Evolutionary conservation across 495 filamentous ascomycete genomes (phyloP).

Genomic region (Friedmanniomyces endolithicus): DNA sequence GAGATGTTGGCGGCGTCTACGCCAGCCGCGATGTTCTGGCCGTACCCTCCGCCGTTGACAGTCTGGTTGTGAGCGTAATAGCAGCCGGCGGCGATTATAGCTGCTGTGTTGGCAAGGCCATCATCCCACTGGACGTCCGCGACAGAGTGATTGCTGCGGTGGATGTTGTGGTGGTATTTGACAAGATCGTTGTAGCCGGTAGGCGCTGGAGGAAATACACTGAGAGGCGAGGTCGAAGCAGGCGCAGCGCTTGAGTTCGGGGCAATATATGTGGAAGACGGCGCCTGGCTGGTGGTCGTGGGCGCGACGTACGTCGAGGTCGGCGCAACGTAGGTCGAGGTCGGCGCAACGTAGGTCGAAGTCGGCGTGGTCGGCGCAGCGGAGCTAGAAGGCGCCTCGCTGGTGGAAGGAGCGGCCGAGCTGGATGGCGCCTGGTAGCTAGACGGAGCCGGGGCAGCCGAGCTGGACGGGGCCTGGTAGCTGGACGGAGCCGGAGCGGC

Average conservation of each 20-base stretch:
- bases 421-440: conserved; percentile 11
- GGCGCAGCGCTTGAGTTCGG: conserved; percentile 4
- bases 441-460: conserved; percentile 7
- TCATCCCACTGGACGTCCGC: conserved; percentile 49
- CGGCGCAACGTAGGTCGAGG: conserved; percentile 9
- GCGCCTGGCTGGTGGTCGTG: conserved; percentile 7
- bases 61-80: conserved; percentile 66
- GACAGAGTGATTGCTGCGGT: conserved; percentile 73
- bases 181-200: conserved; percentile 36
- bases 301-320: conserved; percentile 7
- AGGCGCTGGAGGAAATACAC: neutral
- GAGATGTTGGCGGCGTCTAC: conserved; percentile 40
- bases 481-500: neutral
- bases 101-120: conserved; percentile 50
- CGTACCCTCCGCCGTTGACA: conserved; percentile 56
- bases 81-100: conserved; percentile 41
- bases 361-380: conserved; percentile 4
- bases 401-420: conserved; percentile 26
- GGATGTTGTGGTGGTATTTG: conserved; percentile 69
- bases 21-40: conserved; percentile 67
- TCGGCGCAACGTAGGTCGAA: conserved; percentile 6
- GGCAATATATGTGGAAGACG: conserved; percentile 1
- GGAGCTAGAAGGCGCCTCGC: conserved; percentile 17
- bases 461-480: conserved; percentile 17
- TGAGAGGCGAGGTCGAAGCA: neutral